Percentiles rank a stretch among this genome's conserved stretches.
These are phyloP conservation scores for Acephala macrosclerotiorum DNA, from an alignment of 2,329 filamentous ascomycete genomes.

Conservation along the genomic window DNA sequence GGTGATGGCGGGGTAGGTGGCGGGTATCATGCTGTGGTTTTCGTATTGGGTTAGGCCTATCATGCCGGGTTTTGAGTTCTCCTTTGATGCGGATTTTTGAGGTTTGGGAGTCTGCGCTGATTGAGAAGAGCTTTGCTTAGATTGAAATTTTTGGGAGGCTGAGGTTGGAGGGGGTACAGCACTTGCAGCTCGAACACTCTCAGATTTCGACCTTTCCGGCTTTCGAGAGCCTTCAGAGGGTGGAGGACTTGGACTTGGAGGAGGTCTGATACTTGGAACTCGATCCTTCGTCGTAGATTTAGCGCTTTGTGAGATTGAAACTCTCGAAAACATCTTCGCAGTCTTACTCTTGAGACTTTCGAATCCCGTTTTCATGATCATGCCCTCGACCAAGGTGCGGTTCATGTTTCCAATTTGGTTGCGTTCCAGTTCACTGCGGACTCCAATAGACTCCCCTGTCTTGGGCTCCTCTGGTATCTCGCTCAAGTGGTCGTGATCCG, in stretches of 20 bases:
- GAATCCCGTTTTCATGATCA: not conserved
- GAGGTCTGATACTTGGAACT: too few relatives aligned
- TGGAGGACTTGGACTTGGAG: too few relatives aligned
- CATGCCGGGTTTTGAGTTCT: not conserved
- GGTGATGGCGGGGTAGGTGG: not conserved
- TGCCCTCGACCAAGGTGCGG: not conserved
- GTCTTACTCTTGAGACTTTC: not conserved
- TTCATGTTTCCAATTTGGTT: not conserved
- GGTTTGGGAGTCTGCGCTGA: not conserved
- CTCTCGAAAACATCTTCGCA: not conserved
- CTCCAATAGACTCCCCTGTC: not conserved
- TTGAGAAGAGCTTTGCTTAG: not conserved
- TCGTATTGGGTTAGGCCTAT: constrained; percentile 4
- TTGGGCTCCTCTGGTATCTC: not conserved
- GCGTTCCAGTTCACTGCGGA: not conserved
- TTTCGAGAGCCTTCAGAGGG: too few relatives aligned
- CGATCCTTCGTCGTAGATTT: too few relatives aligned
- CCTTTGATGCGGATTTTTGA: not conserved
- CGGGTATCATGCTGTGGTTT: not conserved
- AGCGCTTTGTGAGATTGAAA: not conserved
- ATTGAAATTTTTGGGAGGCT: too few relatives aligned
- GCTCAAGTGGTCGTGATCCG: not conserved
- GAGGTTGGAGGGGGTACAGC: too few relatives aligned
- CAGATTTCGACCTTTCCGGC: too few relatives aligned
- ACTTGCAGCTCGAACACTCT: too few relatives aligned